These are phyloP conservation scores for Boletus rex-veris DNA, from an alignment of 768 basidiomycete species.

Conservation along the genomic window DNA sequence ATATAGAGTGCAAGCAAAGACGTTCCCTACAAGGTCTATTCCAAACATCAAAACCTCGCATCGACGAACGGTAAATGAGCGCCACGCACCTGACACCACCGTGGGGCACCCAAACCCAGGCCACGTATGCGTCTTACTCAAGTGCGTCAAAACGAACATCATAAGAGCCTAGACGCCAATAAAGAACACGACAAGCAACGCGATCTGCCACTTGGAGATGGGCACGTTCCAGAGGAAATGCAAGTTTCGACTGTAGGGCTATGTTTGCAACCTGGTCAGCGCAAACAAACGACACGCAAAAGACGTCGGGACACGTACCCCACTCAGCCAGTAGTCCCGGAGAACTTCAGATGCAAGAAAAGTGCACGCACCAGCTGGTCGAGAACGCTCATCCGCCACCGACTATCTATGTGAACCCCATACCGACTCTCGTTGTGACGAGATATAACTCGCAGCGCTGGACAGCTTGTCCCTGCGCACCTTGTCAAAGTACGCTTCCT, in stretches of 20 bases:
- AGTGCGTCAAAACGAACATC: constrained; percentile 72
- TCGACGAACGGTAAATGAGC: background rate
- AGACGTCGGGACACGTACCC: constrained; percentile 44
- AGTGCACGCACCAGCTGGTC: no score
- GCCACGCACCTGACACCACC: constrained; percentile 83
- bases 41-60: constrained; percentile 3
- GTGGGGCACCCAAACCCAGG: constrained; percentile 91
- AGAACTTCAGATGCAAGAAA: constrained; percentile 45
- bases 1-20: constrained; percentile 91
- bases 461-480: no score
- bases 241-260: constrained; percentile 96
- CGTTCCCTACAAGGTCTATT: constrained; percentile 89
- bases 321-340: constrained; percentile 87
- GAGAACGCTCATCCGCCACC: no score
- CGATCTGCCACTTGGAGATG: constrained; percentile 79
- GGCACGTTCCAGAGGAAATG: constrained; percentile 85
- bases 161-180: constrained; percentile 79
- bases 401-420: no score
- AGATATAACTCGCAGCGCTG: no score
- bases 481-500: no score
- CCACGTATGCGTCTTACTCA: constrained; percentile 93
- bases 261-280: constrained; percentile 11
- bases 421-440: no score
- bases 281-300: background rate
- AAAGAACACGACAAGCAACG: constrained; percentile 84